These are phyloP conservation scores for Amauroascus niger DNA, from an alignment of 2,329 filamentous ascomycete genomes.

Conservation along the genomic window DNA sequence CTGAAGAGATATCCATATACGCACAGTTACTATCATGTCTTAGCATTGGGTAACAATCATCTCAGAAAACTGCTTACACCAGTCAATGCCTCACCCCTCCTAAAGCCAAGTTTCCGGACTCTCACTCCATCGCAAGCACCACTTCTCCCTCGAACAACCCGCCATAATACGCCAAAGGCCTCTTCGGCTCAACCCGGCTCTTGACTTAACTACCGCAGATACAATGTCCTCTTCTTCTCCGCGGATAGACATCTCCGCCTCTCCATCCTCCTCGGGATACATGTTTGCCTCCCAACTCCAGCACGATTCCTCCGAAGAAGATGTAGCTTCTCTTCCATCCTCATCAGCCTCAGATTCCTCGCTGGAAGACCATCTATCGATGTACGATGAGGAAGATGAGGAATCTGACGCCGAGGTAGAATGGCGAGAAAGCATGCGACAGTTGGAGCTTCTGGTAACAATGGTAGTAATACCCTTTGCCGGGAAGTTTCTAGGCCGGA, in stretches of 20 bases:
- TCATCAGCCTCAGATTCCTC: conserved; percentile 36
- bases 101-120: neutral
- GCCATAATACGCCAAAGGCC: neutral
- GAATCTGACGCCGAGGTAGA: conserved; percentile 83
- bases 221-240: conserved; percentile 27
- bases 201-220: neutral
- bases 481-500: conserved; percentile 89
- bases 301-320: conserved; percentile 28
- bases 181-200: neutral
- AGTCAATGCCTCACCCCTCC: neutral
- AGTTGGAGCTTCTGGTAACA: conserved; percentile 81
- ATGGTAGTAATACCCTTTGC: conserved; percentile 92
- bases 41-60: no score
- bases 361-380: conserved; percentile 42
- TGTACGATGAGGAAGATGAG: conserved; percentile 49
- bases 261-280: conserved; percentile 33
- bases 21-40: neutral
- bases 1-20: neutral
- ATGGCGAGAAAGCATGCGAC: conserved; percentile 89
- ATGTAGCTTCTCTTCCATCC: conserved; percentile 37
- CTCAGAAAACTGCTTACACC: neutral
- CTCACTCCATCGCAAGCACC: neutral
- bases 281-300: conserved; percentile 30
- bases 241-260: conserved; percentile 21
- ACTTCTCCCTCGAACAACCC: neutral